These are phyloP conservation scores for Fusarium guadeloupense DNA, from an alignment of 2,329 filamentous ascomycete genomes.

Conservation along the genomic window DNA sequence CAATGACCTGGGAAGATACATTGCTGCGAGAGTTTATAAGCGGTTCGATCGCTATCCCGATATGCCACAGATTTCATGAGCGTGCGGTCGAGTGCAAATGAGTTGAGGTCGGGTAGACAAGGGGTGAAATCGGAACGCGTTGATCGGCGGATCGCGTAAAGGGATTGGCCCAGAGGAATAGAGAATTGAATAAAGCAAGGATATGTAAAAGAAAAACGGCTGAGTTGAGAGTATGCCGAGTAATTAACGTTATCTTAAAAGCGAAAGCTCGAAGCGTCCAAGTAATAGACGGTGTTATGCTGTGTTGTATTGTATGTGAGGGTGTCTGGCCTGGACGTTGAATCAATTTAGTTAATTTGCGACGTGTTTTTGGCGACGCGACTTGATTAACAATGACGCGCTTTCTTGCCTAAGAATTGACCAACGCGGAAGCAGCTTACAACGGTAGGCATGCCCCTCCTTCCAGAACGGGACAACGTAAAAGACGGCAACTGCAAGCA, in stretches of 20 bases:
- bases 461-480: constrained; percentile 8
- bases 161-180: constrained; percentile 7
- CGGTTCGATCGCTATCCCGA: constrained; percentile 25
- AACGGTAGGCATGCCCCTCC: constrained; percentile 23
- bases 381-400: constrained; percentile 38
- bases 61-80: constrained; percentile 40
- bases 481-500: no score
- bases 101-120: constrained; percentile 10
- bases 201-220: not conserved
- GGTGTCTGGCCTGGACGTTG: constrained; percentile 16
- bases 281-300: constrained; percentile 4
- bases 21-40: constrained; percentile 52
- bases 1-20: constrained; percentile 93
- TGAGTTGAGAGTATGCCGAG: not conserved
- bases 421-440: not conserved
- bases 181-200: not conserved
- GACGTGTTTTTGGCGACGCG: constrained; percentile 46
- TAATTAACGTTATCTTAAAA: constrained; percentile 1
- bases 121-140: constrained; percentile 27
- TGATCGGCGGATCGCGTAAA: constrained; percentile 33
- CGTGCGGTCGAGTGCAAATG: constrained; percentile 16
- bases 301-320: constrained; percentile 15
- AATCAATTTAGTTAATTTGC: constrained; percentile 39
- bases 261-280: not conserved
- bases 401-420: constrained; percentile 31